Evolutionary conservation across 495 filamentous ascomycete genomes (phyloP).

Genomic region (Penicillium manginii): DNA sequence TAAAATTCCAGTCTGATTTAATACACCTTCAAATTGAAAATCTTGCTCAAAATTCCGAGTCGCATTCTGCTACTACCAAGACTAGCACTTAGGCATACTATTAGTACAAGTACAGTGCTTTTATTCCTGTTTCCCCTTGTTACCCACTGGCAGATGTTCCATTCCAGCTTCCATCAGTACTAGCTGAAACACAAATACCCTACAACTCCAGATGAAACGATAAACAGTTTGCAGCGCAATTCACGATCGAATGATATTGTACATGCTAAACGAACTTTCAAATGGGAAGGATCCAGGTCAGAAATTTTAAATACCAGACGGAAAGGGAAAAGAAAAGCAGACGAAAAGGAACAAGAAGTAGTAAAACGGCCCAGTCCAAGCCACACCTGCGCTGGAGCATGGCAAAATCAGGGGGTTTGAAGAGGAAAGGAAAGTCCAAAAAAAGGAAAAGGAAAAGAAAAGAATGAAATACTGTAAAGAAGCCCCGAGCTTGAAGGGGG

Average conservation of each 20-base stretch:
- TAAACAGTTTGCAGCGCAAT: neutral
- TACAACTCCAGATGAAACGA: neutral
- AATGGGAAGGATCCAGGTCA: neutral
- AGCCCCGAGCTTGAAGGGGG: neutral
- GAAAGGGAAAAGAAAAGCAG: conserved; percentile 7
- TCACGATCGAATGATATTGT: conserved; percentile 21
- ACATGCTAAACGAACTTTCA: conserved; percentile 18
- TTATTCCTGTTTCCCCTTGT: too few species aligned
- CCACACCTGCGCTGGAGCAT: too few species aligned
- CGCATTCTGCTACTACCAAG: too few species aligned
- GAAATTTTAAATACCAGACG: too few species aligned
- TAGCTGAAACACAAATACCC: neutral
- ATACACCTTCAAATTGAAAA: too few species aligned
- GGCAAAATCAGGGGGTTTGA: too few species aligned
- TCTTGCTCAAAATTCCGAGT: too few species aligned
- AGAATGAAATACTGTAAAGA: neutral
- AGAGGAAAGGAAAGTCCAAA: too few species aligned
- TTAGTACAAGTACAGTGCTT: too few species aligned
- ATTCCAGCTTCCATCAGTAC: neutral
- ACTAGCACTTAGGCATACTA: too few species aligned
- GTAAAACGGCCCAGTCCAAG: neutral
- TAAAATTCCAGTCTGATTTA: too few species aligned
- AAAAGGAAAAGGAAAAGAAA: conserved; percentile 7
- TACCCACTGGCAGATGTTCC: neutral
- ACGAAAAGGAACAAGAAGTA: neutral